Base-by-base conservation (phyloP, 495 filamentous ascomycete genomes). In the Lasiosphaeria hispida region DNA sequence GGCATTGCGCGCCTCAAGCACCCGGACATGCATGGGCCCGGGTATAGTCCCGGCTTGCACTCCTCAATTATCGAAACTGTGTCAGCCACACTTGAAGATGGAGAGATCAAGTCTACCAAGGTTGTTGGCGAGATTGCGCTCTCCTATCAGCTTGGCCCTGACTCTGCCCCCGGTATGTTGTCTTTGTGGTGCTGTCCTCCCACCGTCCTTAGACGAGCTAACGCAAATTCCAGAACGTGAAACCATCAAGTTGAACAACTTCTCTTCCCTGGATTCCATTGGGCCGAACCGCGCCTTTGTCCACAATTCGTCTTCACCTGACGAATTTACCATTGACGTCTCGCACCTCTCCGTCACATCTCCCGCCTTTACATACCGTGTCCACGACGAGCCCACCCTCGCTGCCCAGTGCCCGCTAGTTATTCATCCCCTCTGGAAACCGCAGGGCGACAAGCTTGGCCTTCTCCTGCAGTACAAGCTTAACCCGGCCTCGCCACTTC, bases 261-360 rank as follows among this genome's bases (percentile, higher is more conserved):
- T 96, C 72, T 75, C 85, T 11, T 79, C 85, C n/a, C 82, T 99
- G 10, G 93, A 97, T 62, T 93, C 92, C 69, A 92, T 99, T 52
- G 94, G 92, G 3, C 91, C 92, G 15, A 99, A 99, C 71, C 90
- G 91, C 34, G 84, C 89, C 53, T 96, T 97, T 69, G 85, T 97
- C 53, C 81, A 82, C 14, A 85, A 88, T 62, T 77, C 83, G n/a
- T 72, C 82, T 18, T 59, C 67, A 55, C 77, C 88, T 8, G 94
- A 93, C 43, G 88, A 94, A 65, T 99, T 96, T 72, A 81, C 77
- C 4, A 74, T 97, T 42, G 83, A 89, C 61, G 70, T 90, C 2
- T 77, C 84, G 8, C 86, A 82, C 61, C 81, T 96, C 52, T 78
- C 83, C 47, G 87, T 84, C 55, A 86, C 89, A 10, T 80, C 88